Evolutionary conservation across 2,329 filamentous ascomycete species (phyloP), one percentile per base, ranked within the genome.

Genomic region (Clonostachys rosea): DNA sequence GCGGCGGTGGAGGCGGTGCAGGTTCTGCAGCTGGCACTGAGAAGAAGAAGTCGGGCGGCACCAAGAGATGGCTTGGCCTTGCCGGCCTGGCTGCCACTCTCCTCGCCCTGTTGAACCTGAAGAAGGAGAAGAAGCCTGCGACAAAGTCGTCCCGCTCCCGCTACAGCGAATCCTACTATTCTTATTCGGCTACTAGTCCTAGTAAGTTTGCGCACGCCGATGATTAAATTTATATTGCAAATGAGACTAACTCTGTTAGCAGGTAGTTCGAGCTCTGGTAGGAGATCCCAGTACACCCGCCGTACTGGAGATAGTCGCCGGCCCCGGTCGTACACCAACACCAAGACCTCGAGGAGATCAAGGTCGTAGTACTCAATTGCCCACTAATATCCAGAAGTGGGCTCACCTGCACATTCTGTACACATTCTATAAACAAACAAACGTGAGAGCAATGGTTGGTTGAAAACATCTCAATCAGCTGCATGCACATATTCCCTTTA

Each of bases 141-240:
- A 63, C 59, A 51, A 70, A 70, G 56, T 57, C 67, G 37, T 57
- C 71, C 16, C 75, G 72, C 17, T 68, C 67, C 61, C 73, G 56
- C 54, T 77, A 78, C 64, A 75, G 67, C 60, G 76, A 78, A 60
- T 80, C 70, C 45, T 75, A 74, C 51, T 75, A 76, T 58, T 76
- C 72, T 45, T 81, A 79, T 61, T 73, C 71, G 18, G 71, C 68
- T 52, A 71, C 65, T 53, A 73, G 63, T 57, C 73, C 72, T 52
- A 78, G 77, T 79, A 67, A 75, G 76, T 78, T 46, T 39, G 43
- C 50, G 47, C 48, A 6, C 34, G 42, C 7, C 18, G 9, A 41
- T 24, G 36, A n/a, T 35, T 36, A 8, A 17, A 14, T 20, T 37
- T 14, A 30, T n/a, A 9, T 18, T 18, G 6, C 34, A 45, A 37